Percentiles rank a stretch among this genome's conserved stretches.
These are phyloP conservation scores for Nakazawaea laoshanensis DNA, from an alignment of 805 yeast species.

Conservation along the genomic window DNA sequence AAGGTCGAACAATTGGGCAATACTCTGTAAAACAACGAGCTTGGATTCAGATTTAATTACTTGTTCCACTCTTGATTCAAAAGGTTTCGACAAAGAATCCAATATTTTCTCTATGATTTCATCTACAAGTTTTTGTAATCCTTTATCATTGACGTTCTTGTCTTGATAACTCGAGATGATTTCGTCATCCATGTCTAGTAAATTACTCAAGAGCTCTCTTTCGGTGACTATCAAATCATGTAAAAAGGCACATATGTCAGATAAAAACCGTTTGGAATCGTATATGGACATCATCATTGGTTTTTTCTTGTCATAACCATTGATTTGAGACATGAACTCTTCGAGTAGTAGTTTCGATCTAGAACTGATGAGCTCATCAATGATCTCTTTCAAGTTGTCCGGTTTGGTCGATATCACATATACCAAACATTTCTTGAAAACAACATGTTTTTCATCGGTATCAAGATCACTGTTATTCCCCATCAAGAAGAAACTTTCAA, in stretches of 20 bases:
- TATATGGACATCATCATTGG: constrained; percentile 62
- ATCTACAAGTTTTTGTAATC: constrained; percentile 16
- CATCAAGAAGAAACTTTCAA: constrained; percentile 12
- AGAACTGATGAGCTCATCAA: constrained; percentile 57
- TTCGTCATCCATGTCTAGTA: constrained; percentile 38
- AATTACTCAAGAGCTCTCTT: constrained; percentile 58
- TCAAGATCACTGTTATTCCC: constrained; percentile 14
- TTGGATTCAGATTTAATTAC: constrained; percentile 57
- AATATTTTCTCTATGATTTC: constrained; percentile 42
- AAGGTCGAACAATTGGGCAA: constrained; percentile 55
- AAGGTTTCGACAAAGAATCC: constrained; percentile 47
- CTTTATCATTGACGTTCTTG: constrained; percentile 9
- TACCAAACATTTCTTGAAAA: constrained; percentile 22
- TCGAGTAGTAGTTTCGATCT: constrained; percentile 56
- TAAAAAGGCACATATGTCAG: constrained; percentile 82
- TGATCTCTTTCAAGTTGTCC: constrained; percentile 48
- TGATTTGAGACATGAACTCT: constrained; percentile 57
- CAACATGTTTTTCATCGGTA: constrained; percentile 9
- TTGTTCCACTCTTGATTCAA: constrained; percentile 59
- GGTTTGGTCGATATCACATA: constrained; percentile 27
- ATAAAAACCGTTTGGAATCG: constrained; percentile 76
- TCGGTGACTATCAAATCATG: constrained; percentile 86
- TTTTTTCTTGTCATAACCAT: constrained; percentile 23
- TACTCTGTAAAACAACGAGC: constrained; percentile 44
- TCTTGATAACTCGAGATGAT: constrained; percentile 14